Evolutionary conservation across 768 basidiomycete species (phyloP).

Genomic region (Sporobolomyces roseus): DNA sequence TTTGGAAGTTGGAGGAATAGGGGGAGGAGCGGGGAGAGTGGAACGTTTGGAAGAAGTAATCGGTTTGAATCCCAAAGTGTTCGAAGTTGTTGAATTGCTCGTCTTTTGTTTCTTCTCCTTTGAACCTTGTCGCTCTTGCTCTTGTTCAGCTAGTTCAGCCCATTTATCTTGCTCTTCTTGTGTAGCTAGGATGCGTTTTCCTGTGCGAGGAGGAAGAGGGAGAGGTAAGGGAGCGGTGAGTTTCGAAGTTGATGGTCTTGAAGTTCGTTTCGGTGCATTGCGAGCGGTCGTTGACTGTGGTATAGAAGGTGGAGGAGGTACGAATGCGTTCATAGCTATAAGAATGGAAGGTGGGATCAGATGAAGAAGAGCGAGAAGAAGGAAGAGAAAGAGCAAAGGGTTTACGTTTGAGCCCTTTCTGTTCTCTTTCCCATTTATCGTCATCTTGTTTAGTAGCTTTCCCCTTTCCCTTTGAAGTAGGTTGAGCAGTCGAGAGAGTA

Average conservation of each 20-base stretch:
- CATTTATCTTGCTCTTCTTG: neutral
- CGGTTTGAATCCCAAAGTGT: neutral
- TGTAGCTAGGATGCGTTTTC: neutral
- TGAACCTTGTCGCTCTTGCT: neutral
- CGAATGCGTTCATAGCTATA: slow-evolving; percentile 5
- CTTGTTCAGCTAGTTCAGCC: neutral
- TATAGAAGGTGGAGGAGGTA: neutral
- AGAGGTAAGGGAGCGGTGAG: neutral
- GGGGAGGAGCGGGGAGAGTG: too few species aligned
- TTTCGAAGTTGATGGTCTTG: neutral
- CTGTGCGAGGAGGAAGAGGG: neutral
- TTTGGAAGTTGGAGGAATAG: too few species aligned
- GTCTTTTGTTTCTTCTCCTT: neutral
- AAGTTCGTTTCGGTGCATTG: neutral
- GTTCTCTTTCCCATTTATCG: neutral
- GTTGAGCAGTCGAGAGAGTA: neutral
- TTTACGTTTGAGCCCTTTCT: neutral
- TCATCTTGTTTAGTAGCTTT: neutral
- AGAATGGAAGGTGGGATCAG: neutral
- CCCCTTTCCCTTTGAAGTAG: neutral
- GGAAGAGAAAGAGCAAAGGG: neutral
- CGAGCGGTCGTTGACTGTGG: neutral
- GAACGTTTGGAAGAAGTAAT: too few species aligned
- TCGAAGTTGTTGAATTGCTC: neutral
- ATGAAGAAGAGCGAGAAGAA: neutral